These are phyloP conservation scores for Ulota crispa DNA, from an alignment of 225 moss, liverwort and hornwort species.

Conservation along the genomic window DNA sequence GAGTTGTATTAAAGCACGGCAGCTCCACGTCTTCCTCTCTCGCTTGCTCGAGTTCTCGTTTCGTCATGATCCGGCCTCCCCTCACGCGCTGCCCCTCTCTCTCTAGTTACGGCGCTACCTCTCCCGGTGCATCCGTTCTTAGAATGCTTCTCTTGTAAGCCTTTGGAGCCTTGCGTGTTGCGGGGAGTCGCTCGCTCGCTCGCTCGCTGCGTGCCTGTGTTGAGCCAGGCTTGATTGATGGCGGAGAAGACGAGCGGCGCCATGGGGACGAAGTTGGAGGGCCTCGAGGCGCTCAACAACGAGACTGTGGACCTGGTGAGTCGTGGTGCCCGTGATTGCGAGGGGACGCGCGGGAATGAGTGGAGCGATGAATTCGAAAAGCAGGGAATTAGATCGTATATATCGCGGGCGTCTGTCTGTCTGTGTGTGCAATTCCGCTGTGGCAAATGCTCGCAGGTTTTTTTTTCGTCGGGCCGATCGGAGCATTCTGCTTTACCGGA, in stretches of 20 bases:
- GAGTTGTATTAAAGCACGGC: conserved; percentile 17
- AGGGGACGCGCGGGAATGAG: not conserved
- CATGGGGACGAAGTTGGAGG: conserved; percentile 25
- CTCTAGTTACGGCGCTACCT: no score
- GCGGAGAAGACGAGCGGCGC: conserved; percentile 32
- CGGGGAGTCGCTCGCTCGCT: no score
- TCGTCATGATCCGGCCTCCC: not conserved
- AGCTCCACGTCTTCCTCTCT: not conserved
- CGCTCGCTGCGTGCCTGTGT: no score
- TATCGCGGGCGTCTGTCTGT: no score
- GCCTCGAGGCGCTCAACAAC: conserved; percentile 45
- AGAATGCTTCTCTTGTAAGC: no score
- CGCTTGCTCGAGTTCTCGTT: no score
- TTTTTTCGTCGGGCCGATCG: not conserved
- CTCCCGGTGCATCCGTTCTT: no score
- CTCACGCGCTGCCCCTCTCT: no score
- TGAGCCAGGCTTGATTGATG: not conserved
- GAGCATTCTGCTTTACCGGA: not conserved
- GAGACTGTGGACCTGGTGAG: conserved; percentile 53
- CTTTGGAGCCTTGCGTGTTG: no score
- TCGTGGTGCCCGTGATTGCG: not conserved
- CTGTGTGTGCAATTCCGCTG: not conserved
- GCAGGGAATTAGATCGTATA: not conserved
- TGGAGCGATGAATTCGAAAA: not conserved
- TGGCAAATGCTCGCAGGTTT: not conserved